A percentile compares a stretch with the other conserved stretches of the same genome.
Conservation (phyloP, 352 stramenopile genomes). For the Blastocystis sp. region DNA sequence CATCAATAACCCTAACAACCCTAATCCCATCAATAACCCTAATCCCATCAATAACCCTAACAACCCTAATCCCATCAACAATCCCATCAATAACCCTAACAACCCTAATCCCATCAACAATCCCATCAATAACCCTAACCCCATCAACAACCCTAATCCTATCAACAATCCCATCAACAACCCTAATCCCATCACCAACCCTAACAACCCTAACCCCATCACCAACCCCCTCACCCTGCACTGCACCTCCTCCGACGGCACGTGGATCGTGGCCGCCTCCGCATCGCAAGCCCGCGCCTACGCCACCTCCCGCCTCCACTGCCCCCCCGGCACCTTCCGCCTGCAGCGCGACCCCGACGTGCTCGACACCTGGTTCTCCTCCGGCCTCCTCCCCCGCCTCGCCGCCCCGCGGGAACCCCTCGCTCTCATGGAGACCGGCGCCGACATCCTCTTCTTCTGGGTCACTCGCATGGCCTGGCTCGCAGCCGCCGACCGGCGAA, state of each 20-base stretch:
- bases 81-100: no score
- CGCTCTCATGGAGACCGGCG: slow-evolving; percentile 91
- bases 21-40: no score
- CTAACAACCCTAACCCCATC: background rate
- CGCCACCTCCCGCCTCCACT: background rate
- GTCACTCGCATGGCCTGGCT: slow-evolving; percentile 92
- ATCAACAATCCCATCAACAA: no score
- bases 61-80: no score
- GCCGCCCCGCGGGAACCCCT: slow-evolving; percentile 71
- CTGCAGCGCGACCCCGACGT: slow-evolving; percentile 91
- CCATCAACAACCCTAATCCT: no score
- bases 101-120: no score
- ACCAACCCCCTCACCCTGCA: background rate
- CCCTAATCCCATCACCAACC: no score
- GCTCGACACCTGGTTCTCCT: slow-evolving; percentile 97
- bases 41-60: no score
- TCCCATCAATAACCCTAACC: no score
- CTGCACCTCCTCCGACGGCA: background rate
- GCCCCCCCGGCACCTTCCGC: background rate
- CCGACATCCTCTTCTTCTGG: slow-evolving; percentile 99
- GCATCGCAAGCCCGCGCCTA: slow-evolving; percentile 69
- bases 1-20: no score
- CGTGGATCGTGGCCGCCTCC: slow-evolving; percentile 64
- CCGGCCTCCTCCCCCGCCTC: slow-evolving; percentile 84
- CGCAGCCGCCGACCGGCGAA: slow-evolving; percentile 85